Conservation (phyloP, 306 rosid species). For the Rubus parviflorus region DNA sequence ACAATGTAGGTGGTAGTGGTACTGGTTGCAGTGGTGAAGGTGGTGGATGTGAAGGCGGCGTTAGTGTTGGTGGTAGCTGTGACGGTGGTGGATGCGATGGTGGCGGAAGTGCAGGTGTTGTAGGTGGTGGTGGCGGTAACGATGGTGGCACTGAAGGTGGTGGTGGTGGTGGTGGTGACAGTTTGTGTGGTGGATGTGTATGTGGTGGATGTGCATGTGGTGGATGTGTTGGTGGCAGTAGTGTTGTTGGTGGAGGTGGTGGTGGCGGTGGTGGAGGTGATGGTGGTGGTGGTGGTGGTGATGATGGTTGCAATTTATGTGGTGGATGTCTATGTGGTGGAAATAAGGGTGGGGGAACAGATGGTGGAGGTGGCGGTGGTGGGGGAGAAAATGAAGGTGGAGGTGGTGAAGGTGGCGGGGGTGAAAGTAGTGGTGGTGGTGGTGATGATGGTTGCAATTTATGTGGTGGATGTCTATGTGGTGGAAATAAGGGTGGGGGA, state of each 20-base stretch:
- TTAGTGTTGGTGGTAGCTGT: not conserved
- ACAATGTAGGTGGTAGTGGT: not conserved
- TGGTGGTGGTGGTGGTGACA: not conserved
- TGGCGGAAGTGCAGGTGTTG: not conserved
- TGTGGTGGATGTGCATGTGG: rapidly evolving
- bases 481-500: too few relatives aligned
- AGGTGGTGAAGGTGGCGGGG: too few relatives aligned
- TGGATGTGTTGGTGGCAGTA: not conserved
- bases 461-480: too few relatives aligned
- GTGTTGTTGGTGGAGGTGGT: not conserved
- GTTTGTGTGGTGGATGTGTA: not conserved
- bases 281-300: too few relatives aligned
- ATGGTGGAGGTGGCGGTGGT: too few relatives aligned
- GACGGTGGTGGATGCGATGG: not conserved
- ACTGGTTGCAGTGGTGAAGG: not conserved
- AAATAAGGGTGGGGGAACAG: too few relatives aligned
- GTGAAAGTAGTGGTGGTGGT: too few relatives aligned
- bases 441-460: too few relatives aligned
- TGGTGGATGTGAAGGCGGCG: not conserved
- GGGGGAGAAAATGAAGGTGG: too few relatives aligned
- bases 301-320: too few relatives aligned
- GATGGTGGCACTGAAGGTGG: not conserved
- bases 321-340: too few relatives aligned
- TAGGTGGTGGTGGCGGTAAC: not conserved
- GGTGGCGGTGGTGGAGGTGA: not conserved